Conservation (phyloP, 345 rosid species). For the Populus alba region DNA sequence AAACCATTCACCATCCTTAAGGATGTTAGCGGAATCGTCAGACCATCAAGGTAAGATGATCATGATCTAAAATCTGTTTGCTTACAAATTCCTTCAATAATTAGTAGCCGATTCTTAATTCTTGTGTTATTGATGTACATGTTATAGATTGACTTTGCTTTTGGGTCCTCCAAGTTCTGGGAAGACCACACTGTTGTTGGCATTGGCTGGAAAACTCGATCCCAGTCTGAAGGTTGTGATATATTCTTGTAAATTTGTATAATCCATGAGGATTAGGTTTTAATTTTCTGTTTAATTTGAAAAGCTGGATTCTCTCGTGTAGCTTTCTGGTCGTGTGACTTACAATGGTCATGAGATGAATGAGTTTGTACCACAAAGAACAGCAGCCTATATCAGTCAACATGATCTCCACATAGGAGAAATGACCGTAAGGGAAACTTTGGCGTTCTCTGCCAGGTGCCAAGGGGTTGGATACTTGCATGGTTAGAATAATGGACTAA, state of each 20-base stretch:
- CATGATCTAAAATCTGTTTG: slow-evolving; percentile 6
- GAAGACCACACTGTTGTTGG: slow-evolving; percentile 70
- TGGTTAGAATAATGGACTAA: slow-evolving; percentile 35
- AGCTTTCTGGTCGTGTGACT: slow-evolving; percentile 60
- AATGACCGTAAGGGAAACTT: slow-evolving; percentile 73
- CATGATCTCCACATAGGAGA: slow-evolving; percentile 58
- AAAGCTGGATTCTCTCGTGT: background rate
- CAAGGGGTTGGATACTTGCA: slow-evolving; percentile 58
- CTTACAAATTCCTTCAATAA: background rate
- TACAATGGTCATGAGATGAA: slow-evolving; percentile 56
- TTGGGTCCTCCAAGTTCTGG: slow-evolving; percentile 91
- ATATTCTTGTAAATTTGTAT: background rate
- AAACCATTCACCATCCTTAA: slow-evolving; percentile 57
- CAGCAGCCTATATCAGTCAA: slow-evolving; percentile 69
- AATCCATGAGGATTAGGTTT: background rate
- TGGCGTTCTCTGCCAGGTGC: slow-evolving; percentile 79
- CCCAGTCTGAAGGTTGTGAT: slow-evolving; percentile 44
- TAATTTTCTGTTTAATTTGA: background rate
- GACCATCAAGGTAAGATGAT: slow-evolving; percentile 57
- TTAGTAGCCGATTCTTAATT: background rate
- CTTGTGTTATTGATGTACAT: background rate
- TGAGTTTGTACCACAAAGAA: slow-evolving; percentile 65
- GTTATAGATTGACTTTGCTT: slow-evolving; percentile 63
- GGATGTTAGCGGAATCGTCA: slow-evolving; percentile 65
- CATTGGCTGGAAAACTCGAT: slow-evolving; percentile 78